Percentiles rank a stretch among this genome's conserved stretches.
Evolutionary conservation across 2,329 filamentous ascomycete species (phyloP).

Genomic region (Cercospora canescens): DNA sequence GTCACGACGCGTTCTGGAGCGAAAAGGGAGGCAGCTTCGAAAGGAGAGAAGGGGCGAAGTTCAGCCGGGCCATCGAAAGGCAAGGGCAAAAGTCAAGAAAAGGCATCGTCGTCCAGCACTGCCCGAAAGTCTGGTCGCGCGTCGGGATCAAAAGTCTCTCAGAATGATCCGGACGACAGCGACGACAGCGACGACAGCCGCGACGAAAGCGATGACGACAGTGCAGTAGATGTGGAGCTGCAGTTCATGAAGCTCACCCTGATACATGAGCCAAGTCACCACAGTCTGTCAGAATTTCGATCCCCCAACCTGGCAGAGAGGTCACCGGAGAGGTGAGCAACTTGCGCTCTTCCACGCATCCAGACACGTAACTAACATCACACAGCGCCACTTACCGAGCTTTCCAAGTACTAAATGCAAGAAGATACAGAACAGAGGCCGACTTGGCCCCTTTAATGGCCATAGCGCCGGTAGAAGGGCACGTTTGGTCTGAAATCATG

Average conservation of each 20-base stretch:
- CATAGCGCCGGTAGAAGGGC: slow-evolving; percentile 5
- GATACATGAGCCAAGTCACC: slow-evolving; percentile 10
- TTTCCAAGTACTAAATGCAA: not conserved
- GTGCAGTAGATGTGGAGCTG: slow-evolving; percentile 2
- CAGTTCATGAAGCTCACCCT: slow-evolving; percentile 1
- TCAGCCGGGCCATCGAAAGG: slow-evolving; percentile 5
- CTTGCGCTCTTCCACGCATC: not conserved
- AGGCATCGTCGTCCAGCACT: slow-evolving; percentile 4
- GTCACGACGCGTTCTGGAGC: slow-evolving; percentile 19
- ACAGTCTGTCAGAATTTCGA: slow-evolving; percentile 4
- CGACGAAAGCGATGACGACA: slow-evolving; percentile 12
- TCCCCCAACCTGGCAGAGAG: not conserved
- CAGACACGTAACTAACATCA: not conserved
- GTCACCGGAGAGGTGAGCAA: slow-evolving; percentile 7
- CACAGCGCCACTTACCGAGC: slow-evolving; percentile 8
- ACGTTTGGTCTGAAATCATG: slow-evolving; percentile 9
- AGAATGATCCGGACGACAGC: not conserved
- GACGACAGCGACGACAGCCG: slow-evolving; percentile 11
- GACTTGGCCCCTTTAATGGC: not conserved
- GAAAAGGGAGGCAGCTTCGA: slow-evolving; percentile 15
- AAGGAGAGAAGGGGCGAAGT: slow-evolving; percentile 7
- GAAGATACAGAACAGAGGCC: not conserved
- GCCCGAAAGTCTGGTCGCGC: slow-evolving; percentile 2
- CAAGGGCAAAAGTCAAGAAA: slow-evolving; percentile 5
- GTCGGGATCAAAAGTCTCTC: not conserved